Evolutionary conservation across 495 filamentous ascomycete genomes (phyloP).

Genomic region (Podospora didyma): DNA sequence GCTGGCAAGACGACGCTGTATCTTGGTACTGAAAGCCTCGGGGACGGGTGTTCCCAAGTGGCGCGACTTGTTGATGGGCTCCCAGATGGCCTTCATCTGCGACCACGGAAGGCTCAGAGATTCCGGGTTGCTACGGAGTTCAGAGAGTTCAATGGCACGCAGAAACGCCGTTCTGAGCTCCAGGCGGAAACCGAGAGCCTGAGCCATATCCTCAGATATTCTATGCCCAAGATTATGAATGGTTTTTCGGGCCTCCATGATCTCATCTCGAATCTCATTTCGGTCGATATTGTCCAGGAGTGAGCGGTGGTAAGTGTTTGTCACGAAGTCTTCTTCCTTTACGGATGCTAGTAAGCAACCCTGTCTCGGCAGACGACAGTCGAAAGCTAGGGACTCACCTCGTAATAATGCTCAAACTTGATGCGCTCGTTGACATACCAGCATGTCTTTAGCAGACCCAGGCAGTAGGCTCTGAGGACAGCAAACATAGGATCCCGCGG

Average conservation of each 20-base stretch:
- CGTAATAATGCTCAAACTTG: conserved; percentile 76
- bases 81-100: conserved; percentile 43
- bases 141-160: conserved; percentile 41
- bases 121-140: conserved; percentile 38
- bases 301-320: conserved; percentile 77
- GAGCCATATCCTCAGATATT: conserved; percentile 47
- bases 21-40: conserved; percentile 81
- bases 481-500: conserved; percentile 51
- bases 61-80: conserved; percentile 51
- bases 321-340: conserved; percentile 94
- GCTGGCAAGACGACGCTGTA: conserved; percentile 84
- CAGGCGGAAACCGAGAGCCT: conserved; percentile 61
- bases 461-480: conserved; percentile 80
- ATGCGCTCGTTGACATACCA: conserved; percentile 72
- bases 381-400: conserved; percentile 48
- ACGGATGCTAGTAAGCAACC: neutral
- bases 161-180: conserved; percentile 63
- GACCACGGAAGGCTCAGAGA: conserved; percentile 44
- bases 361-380: neutral
- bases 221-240: conserved; percentile 43
- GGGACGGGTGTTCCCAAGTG: conserved; percentile 61
- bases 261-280: conserved; percentile 51
- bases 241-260: conserved; percentile 56
- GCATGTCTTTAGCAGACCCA: conserved; percentile 80
- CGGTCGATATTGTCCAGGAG: conserved; percentile 62